Evolutionary conservation across 352 stramenopile species (phyloP).

Genomic region (Peronosclerospora sorghi): DNA sequence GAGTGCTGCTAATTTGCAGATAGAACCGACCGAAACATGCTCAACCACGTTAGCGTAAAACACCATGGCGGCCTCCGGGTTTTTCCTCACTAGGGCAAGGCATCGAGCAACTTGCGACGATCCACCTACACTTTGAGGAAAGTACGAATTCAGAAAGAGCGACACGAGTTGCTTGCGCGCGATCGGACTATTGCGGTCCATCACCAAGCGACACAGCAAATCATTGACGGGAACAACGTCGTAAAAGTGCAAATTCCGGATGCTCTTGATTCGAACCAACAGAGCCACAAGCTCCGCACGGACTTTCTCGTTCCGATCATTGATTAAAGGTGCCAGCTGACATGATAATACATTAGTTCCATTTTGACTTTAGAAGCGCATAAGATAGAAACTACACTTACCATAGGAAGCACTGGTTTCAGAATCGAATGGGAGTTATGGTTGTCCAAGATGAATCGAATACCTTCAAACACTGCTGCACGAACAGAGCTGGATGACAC

Average conservation of each 20-base stretch:
- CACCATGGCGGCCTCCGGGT: slow-evolving; percentile 67
- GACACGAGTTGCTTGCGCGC: slow-evolving; percentile 71
- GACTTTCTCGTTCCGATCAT: slow-evolving; percentile 77
- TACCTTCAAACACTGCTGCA: slow-evolving; percentile 70
- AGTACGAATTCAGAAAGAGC: slow-evolving; percentile 83
- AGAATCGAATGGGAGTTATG: slow-evolving; percentile 78
- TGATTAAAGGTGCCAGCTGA: slow-evolving; percentile 68
- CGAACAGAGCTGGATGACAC: slow-evolving; percentile 62
- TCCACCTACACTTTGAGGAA: slow-evolving; percentile 67
- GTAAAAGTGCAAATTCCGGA: slow-evolving; percentile 81
- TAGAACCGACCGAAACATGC: slow-evolving; percentile 61
- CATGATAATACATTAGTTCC: slow-evolving; percentile 6
- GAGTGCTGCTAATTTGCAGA: slow-evolving; percentile 72
- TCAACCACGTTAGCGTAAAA: slow-evolving; percentile 76
- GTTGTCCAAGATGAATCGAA: slow-evolving; percentile 82
- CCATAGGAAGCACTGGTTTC: slow-evolving; percentile 75
- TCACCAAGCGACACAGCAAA: slow-evolving; percentile 57
- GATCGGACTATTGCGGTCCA: slow-evolving; percentile 40
- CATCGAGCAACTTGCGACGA: slow-evolving; percentile 76
- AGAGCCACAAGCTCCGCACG: slow-evolving; percentile 66
- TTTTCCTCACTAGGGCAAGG: slow-evolving; percentile 70
- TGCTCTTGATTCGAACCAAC: slow-evolving; percentile 81
- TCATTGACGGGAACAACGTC: slow-evolving; percentile 73
- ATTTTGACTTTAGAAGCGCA: background rate
- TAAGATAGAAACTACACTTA: slow-evolving; percentile 13